Evolutionary conservation across 805 yeast species (phyloP).

Genomic region (Pichia exigua): DNA sequence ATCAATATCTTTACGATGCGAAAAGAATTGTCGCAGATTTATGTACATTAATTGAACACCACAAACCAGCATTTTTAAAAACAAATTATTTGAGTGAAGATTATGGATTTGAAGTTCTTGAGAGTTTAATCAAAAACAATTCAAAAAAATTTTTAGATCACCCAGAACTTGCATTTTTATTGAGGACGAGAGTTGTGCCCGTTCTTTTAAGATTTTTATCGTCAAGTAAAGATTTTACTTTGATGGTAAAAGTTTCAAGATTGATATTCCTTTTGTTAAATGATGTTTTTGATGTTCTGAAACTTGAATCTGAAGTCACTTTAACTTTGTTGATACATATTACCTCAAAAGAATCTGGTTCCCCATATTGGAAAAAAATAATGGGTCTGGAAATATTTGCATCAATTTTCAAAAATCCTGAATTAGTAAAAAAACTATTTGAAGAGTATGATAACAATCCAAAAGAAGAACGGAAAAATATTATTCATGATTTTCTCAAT

Average conservation of each 20-base stretch:
- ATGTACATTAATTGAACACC: constrained; percentile 57
- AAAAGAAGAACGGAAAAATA: constrained; percentile 47
- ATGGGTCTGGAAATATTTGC: constrained; percentile 68
- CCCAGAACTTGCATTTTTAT: constrained; percentile 55
- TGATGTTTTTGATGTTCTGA: constrained; percentile 53
- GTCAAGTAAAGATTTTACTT: constrained; percentile 50
- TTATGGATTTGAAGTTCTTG: constrained; percentile 76
- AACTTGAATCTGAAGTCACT: constrained; percentile 75
- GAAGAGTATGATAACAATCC: constrained; percentile 49
- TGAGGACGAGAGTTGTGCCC: constrained; percentile 69
- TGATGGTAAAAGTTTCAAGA: constrained; percentile 68
- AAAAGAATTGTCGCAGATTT: constrained; percentile 64
- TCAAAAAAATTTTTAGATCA: constrained; percentile 45
- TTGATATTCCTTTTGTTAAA: constrained; percentile 55
- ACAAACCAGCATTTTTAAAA: constrained; percentile 46
- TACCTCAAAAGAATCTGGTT: constrained; percentile 47
- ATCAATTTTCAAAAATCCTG: constrained; percentile 49
- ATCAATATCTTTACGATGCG: constrained; percentile 58
- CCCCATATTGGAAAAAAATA: constrained; percentile 65
- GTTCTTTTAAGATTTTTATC: constrained; percentile 61
- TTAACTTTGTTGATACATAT: constrained; percentile 67
- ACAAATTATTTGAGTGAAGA: constrained; percentile 47
- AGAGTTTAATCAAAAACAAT: constrained; percentile 66
- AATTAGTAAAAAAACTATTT: constrained; percentile 44
- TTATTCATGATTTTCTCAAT: constrained; percentile 47